Percentiles rank a stretch among this genome's conserved stretches.
These are phyloP conservation scores for Colletotrichum scovillei DNA, from an alignment of 2,329 filamentous ascomycete species.

Conservation along the genomic window DNA sequence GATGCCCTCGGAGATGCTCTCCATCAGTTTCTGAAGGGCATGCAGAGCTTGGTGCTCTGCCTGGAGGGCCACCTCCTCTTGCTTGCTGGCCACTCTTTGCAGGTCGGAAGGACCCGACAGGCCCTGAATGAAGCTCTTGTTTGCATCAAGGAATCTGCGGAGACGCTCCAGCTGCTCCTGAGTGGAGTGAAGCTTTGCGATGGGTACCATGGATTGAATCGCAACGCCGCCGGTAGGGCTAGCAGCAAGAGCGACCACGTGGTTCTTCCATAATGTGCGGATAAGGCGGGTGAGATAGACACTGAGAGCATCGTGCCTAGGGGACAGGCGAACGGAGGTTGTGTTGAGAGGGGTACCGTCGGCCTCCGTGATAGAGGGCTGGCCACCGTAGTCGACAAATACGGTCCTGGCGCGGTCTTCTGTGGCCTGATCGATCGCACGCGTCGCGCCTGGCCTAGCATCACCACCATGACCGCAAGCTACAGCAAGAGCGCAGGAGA, in stretches of 20 bases:
- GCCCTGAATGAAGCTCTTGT: conserved; percentile 92
- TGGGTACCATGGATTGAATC: conserved; percentile 74
- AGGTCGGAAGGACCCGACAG: conserved; percentile 90
- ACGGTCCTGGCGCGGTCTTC: conserved; percentile 86
- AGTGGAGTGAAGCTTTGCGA: conserved; percentile 77
- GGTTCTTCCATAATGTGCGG: conserved; percentile 86
- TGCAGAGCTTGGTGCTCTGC: conserved; percentile 94
- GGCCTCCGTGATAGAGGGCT: conserved; percentile 83
- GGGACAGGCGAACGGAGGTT: conserved; percentile 88
- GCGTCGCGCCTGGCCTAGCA: conserved; percentile 74
- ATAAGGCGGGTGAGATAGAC: conserved; percentile 91
- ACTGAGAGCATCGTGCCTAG: conserved; percentile 87
- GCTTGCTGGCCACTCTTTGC: conserved; percentile 80
- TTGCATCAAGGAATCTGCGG: conserved; percentile 85
- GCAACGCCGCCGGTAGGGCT: conserved; percentile 68
- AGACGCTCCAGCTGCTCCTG: conserved; percentile 86
- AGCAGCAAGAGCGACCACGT: conserved; percentile 70
- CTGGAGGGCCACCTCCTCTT: conserved; percentile 92
- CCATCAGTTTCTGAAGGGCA: conserved; percentile 85
- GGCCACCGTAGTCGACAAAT: conserved; percentile 93
- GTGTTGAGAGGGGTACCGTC: conserved; percentile 78
- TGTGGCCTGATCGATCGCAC: conserved; percentile 86
- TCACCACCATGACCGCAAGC: conserved; percentile 94
- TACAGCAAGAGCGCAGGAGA: conserved; percentile 91
- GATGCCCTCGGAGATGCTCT: conserved; percentile 94